Percentiles rank a stretch among this genome's conserved stretches.
Conservation (phyloP, 1,284 basidiomycete species). For the Malassezia yamatoensis region DNA sequence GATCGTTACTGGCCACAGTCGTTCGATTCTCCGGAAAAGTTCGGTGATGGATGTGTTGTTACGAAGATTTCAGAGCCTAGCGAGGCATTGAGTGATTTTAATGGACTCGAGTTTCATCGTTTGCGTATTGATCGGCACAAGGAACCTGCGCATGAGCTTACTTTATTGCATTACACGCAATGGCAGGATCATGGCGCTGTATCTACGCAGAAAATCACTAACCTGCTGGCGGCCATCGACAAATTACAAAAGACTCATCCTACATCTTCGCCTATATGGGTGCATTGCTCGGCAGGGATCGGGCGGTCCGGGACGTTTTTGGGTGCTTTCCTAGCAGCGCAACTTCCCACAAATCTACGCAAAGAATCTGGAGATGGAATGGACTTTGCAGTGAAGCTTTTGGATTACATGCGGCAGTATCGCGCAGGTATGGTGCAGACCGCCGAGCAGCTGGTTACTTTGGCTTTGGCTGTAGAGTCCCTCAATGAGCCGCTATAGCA, state of each 20-base stretch:
- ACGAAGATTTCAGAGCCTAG: neutral
- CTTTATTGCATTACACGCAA: conserved; percentile 61
- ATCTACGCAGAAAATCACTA: conserved; percentile 27
- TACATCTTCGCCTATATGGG: conserved; percentile 61
- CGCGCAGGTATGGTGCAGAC: conserved; percentile 37
- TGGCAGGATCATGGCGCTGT: conserved; percentile 80
- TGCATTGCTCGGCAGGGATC: conserved; percentile 59
- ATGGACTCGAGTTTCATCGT: neutral
- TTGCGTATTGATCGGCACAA: neutral
- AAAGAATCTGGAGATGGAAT: neutral
- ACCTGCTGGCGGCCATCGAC: conserved; percentile 28
- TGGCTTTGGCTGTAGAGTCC: conserved; percentile 9
- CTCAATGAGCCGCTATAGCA: neutral
- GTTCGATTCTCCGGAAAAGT: conserved; percentile 13
- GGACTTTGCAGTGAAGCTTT: conserved; percentile 23
- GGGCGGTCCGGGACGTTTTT: conserved; percentile 51
- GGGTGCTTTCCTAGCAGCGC: conserved; percentile 49
- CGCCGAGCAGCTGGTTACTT: conserved; percentile 24
- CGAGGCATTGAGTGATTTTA: neutral
- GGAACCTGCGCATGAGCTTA: conserved; percentile 46
- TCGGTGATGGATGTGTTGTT: neutral
- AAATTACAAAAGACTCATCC: conserved; percentile 22
- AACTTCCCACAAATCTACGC: neutral
- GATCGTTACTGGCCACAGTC: conserved; percentile 41
- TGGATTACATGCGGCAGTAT: conserved; percentile 26